These are phyloP conservation scores for Euphrasia arctica DNA, from an alignment of 305 asterid species.

Conservation along the genomic window DNA sequence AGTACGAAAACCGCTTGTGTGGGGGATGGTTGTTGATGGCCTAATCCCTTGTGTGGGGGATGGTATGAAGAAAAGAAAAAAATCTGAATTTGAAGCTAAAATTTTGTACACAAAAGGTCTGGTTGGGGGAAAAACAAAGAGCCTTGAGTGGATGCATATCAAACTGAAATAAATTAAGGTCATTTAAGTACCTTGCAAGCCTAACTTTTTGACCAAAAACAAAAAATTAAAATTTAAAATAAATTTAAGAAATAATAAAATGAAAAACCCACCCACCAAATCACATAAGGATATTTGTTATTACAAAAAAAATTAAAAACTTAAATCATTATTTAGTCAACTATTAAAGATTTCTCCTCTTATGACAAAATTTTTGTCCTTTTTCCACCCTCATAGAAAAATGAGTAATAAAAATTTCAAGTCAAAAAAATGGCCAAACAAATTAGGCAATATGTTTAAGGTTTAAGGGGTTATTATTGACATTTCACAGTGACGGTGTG, in stretches of 20 bases:
- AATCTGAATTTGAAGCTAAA: background rate
- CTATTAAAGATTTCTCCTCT: constrained; percentile 17
- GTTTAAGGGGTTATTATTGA: too few relatives aligned
- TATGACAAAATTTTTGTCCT: background rate
- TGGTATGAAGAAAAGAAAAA: background rate
- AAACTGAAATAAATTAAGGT: constrained; percentile 24
- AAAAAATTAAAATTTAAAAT: constrained; percentile 3
- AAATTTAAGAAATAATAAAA: too few relatives aligned
- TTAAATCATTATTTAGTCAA: background rate
- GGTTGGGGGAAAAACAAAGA: constrained; percentile 26
- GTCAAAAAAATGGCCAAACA: background rate
- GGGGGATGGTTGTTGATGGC: constrained; percentile 17
- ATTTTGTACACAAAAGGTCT: constrained; percentile 11
- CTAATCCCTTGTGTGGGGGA: background rate
- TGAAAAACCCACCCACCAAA: constrained; percentile 30
- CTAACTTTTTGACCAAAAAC: constrained; percentile 39
- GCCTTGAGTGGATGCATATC: constrained; percentile 27
- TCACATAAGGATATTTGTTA: constrained; percentile 16
- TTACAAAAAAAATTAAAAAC: constrained; percentile 10
- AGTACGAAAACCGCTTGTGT: background rate
- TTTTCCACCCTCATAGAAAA: background rate
- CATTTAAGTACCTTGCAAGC: constrained; percentile 26
- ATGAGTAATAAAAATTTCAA: background rate
- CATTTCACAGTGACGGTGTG: background rate
- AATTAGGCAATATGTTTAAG: too few relatives aligned